Evolutionary conservation across 768 basidiomycete species (phyloP), one percentile per base, ranked within the genome.

Genomic region (Tulasnella calospora): DNA sequence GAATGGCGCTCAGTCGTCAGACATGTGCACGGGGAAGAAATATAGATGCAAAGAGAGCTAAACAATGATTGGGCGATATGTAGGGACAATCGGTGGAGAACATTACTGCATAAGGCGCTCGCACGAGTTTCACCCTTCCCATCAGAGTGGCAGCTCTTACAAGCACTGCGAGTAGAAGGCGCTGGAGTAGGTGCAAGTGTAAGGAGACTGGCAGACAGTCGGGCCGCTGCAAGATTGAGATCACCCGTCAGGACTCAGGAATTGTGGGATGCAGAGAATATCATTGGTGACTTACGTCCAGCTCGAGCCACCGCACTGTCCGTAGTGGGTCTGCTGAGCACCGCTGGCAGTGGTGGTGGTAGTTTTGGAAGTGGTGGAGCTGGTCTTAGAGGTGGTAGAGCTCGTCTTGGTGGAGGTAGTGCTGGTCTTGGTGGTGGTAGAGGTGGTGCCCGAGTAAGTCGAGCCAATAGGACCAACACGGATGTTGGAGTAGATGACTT

Each of bases 401-500:
- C 46, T 70, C 6, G 78, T 33, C 69, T 47, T 38, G 44, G 73
- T 47, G 35, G 23, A 41, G 5, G 79, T 40, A 21, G 44, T 15
- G 71, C 23, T 40, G 74, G 41, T 36, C 27, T 40, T 41, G 55
- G 76, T 67, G 17, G 30, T 44, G 73, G 61, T 38, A 67, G 47
- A n/a, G 40, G 80, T 55, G 69, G 72, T 74, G 55, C 76, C 77
- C 61, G 80, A 81, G 81, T 81, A 88, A 76, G 88, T 88, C 38
- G 87, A 86, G 79, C 86, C 86, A 81, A 89, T 86, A 82, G 85
- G 83, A 77, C 88, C 88, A 82, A 86, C 87, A 82, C 84, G 86
- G 85, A 89, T 89, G 86, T 89, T 89, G 41, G 88, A 89, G 86
- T 82, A 89, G 78, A 84, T 86, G 83, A 89, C 88, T 30, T 84